Evolutionary conservation across 1,284 basidiomycete species (phyloP), one percentile per base, ranked within the genome.

Genomic region (Moesziomyces aphidis): DNA sequence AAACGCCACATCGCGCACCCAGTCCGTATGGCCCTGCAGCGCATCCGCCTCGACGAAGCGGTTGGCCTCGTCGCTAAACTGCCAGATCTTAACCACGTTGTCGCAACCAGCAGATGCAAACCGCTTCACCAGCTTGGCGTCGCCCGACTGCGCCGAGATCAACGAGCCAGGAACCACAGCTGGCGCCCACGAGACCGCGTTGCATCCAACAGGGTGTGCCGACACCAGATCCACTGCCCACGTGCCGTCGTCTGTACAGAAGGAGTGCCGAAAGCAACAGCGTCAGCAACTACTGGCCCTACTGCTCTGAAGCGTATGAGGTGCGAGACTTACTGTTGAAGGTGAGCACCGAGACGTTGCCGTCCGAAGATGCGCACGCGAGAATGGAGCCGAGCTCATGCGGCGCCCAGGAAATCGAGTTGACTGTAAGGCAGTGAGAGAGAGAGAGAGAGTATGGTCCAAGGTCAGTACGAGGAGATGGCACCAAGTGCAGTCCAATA

Each of bases 1-100:
- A 92, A 95, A 98, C 0, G 95, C 93, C 23, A 98, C 95, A 83
- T 99, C 96, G 58, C 96, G 89, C 21, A 99, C 95, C 96, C 96
- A 99, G 86, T 99, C 95, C 1, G 91, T 90, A 86, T 99, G 96
- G 22, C 80, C 80, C 26, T 68, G 60, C 23, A 84, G 74, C 36
- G 72, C 61, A 31, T 82, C 83, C 8, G 72, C 72, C 52, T 83
- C 82, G 22, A 76, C 59, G 50, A 76, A 84, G 49, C 80, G 75
- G 57, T 78, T 80, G 34, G 69, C 67, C 50, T 82, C 81, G 15
- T 77, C 67, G 60, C 74, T 86, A 87, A 91, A 97, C 8, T 89
- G 90, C 97, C 96, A 99, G 78, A 98, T 93, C 83, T 93, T 93
- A 77, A 99, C 93, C 39, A 95, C 88, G 79, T 96, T 95, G 86